A percentile compares a stretch with the other conserved stretches of the same genome.
phyloP scores from a whole-genome alignment of 2,329 filamentous ascomycete species.

The Xylariaceae sp. region DNA sequence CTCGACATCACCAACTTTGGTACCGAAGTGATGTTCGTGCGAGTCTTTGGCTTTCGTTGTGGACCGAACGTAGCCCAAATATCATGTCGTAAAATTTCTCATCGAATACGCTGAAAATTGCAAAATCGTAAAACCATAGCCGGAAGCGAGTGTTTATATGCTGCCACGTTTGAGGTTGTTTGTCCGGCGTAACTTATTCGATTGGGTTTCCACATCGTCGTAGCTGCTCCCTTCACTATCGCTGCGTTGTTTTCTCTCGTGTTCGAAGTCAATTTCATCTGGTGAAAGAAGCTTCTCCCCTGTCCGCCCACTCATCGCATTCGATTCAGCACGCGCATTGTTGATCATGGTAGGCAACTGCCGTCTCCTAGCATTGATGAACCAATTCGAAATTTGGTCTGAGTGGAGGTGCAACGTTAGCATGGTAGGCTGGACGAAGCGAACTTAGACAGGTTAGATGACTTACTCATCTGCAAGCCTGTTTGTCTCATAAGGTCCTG shows the following conservation, averaged over 20 bases:
- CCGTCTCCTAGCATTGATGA: slow-evolving; percentile 72
- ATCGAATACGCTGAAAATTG: neutral
- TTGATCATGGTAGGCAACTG: slow-evolving; percentile 61
- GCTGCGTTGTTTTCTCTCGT: slow-evolving; percentile 41
- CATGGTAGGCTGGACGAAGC: neutral
- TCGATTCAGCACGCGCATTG: slow-evolving; percentile 51
- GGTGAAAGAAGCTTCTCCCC: slow-evolving; percentile 39
- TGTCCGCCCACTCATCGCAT: slow-evolving; percentile 41
- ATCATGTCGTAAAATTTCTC: too few species aligned
- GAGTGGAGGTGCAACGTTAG: slow-evolving; percentile 17
- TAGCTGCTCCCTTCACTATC: slow-evolving; percentile 46
- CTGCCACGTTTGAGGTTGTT: slow-evolving; percentile 46
- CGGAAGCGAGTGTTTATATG: slow-evolving; percentile 23
- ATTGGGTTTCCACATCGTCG: slow-evolving; percentile 42
- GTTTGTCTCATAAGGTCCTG: slow-evolving; percentile 75
- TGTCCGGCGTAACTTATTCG: slow-evolving; percentile 33
- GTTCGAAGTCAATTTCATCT: slow-evolving; percentile 38
- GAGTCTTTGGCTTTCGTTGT: too few species aligned
- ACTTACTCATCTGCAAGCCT: slow-evolving; percentile 73
- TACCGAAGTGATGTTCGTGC: too few species aligned
- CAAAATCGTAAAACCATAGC: neutral
- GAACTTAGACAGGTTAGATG: neutral
- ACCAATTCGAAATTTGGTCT: slow-evolving; percentile 78
- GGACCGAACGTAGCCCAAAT: too few species aligned
- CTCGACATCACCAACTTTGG: too few species aligned